A percentile compares a stretch with the other conserved stretches of the same genome.
Evolutionary conservation across 352 stramenopile species (phyloP).

Genomic region (Phytophthora tubulina): DNA sequence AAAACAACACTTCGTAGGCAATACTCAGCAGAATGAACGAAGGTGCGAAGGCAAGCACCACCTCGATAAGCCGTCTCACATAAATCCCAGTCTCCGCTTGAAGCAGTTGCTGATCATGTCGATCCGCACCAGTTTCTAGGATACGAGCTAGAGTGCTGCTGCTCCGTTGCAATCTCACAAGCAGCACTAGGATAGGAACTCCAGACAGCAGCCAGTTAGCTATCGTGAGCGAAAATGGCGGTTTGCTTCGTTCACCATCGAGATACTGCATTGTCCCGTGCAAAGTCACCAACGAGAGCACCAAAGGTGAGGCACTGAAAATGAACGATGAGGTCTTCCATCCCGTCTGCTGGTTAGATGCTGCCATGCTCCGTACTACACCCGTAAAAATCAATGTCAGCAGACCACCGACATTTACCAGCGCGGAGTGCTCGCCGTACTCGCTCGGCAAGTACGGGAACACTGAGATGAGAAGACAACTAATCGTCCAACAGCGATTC

Average conservation of each 20-base stretch:
- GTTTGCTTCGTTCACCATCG: slow-evolving; percentile 60
- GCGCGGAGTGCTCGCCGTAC: slow-evolving; percentile 69
- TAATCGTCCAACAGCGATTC: slow-evolving; percentile 52
- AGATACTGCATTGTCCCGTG: slow-evolving; percentile 68
- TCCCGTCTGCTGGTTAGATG: background rate
- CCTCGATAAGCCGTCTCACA: slow-evolving; percentile 55
- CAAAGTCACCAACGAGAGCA: slow-evolving; percentile 52
- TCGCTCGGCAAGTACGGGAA: slow-evolving; percentile 83
- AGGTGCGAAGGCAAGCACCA: slow-evolving; percentile 69
- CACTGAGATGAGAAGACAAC: slow-evolving; percentile 67
- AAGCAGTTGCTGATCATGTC: slow-evolving; percentile 7
- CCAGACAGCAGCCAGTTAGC: slow-evolving; percentile 67
- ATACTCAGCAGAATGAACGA: slow-evolving; percentile 83
- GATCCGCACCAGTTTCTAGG: slow-evolving; percentile 18
- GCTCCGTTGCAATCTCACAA: slow-evolving; percentile 32
- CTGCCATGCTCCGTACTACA: background rate
- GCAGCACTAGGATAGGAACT: slow-evolving; percentile 48
- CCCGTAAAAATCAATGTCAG: slow-evolving; percentile 31
- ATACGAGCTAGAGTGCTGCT: background rate
- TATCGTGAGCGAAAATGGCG: slow-evolving; percentile 57
- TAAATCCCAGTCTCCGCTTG: slow-evolving; percentile 18
- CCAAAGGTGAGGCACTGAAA: slow-evolving; percentile 31
- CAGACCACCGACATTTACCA: slow-evolving; percentile 68
- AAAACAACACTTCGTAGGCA: slow-evolving; percentile 89
- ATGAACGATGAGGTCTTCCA: slow-evolving; percentile 24